These are phyloP conservation scores for Ophiostoma pallidulum DNA, from an alignment of 2,329 filamentous ascomycete species.

Conservation along the genomic window DNA sequence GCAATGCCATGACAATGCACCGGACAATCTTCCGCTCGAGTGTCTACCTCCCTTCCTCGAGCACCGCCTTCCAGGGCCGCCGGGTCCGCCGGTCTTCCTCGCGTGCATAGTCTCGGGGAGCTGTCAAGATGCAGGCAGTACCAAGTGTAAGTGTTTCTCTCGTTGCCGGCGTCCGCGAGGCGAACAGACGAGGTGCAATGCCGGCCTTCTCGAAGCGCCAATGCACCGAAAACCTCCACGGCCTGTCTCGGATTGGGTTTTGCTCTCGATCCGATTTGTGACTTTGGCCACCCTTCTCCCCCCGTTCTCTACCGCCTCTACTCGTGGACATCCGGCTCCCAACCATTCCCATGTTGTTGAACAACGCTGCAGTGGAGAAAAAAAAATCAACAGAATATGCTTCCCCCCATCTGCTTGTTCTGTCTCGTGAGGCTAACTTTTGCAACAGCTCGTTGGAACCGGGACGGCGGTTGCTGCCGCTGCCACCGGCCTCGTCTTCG, in stretches of 20 bases:
- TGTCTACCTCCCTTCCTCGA: slow-evolving; percentile 23
- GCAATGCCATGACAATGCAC: slow-evolving; percentile 31
- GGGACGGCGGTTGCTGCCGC: slow-evolving; percentile 53
- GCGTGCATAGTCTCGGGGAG: slow-evolving; percentile 15
- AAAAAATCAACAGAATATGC: too few relatives aligned
- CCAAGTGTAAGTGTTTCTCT: slow-evolving; percentile 36
- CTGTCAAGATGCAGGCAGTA: slow-evolving; percentile 30
- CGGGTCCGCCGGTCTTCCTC: slow-evolving; percentile 17
- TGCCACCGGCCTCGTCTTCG: slow-evolving; percentile 49
- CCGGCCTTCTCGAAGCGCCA: too few relatives aligned
- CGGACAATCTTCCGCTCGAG: slow-evolving; percentile 24
- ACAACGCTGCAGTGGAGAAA: too few relatives aligned
- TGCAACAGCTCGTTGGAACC: slow-evolving; percentile 47
- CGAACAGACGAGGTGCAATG: too few relatives aligned
- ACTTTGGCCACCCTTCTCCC: too few relatives aligned
- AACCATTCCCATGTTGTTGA: too few relatives aligned
- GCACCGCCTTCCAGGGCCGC: slow-evolving; percentile 23
- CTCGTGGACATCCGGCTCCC: too few relatives aligned
- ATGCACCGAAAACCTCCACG: too few relatives aligned
- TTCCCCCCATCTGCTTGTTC: too few relatives aligned
- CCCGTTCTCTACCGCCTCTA: too few relatives aligned
- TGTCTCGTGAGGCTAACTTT: background rate
- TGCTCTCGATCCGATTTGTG: too few relatives aligned
- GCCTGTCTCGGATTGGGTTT: too few relatives aligned
- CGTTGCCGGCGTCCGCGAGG: background rate